Evolutionary conservation across 2,329 filamentous ascomycete species (phyloP).

Genomic region (Penicillium carneum): DNA sequence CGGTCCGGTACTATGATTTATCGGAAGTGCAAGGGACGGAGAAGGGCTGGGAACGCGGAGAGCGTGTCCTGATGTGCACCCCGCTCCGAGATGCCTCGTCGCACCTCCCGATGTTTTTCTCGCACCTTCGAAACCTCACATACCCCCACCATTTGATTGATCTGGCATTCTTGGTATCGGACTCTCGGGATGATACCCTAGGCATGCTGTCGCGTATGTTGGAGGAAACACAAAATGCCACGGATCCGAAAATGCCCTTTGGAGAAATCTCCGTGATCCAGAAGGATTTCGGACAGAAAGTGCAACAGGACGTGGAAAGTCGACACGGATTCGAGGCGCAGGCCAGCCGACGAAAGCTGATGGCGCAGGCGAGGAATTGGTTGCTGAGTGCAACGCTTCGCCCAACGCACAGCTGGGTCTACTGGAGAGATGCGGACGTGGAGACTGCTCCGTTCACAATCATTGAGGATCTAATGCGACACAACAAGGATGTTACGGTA

Average conservation of each 20-base stretch:
- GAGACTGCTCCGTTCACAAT: constrained; percentile 97
- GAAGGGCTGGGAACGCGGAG: constrained; percentile 93
- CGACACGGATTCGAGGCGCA: constrained; percentile 97
- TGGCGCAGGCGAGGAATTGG: constrained; percentile 98
- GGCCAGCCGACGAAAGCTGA: constrained; percentile 89
- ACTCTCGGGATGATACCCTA: constrained; percentile 92
- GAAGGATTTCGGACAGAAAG: constrained; percentile 98
- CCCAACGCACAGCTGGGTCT: constrained; percentile 97
- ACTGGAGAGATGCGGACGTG: constrained; percentile 98
- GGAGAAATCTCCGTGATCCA: constrained; percentile 97
- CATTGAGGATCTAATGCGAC: constrained; percentile 94
- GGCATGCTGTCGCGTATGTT: constrained; percentile 76
- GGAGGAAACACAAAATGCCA: constrained; percentile 78
- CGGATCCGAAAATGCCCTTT: constrained; percentile 81
- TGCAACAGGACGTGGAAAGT: constrained; percentile 96
- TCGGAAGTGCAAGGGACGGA: constrained; percentile 89
- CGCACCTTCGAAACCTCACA: constrained; percentile 93
- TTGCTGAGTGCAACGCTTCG: constrained; percentile 88
- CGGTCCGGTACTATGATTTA: constrained; percentile 95
- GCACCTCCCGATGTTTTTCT: constrained; percentile 97
- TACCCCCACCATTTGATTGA: constrained; percentile 97
- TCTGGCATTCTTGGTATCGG: constrained; percentile 93
- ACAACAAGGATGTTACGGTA: constrained; percentile 98
- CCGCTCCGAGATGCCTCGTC: constrained; percentile 90
- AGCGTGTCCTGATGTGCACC: constrained; percentile 92